Conservation (phyloP, 176 grass and related monocot genomes). For the Thalia dealbata region DNA sequence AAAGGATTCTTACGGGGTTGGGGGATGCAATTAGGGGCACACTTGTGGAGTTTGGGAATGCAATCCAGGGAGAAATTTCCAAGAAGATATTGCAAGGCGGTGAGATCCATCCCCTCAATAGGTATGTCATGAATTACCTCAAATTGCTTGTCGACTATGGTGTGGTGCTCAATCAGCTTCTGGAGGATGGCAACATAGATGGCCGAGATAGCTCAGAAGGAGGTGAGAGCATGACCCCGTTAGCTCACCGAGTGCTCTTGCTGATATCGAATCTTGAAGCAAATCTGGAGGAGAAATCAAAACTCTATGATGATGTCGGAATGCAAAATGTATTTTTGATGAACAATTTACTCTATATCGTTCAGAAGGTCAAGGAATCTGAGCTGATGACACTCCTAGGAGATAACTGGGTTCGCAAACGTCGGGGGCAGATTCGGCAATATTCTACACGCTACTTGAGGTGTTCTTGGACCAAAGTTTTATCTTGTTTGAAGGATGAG, state of each 20-base stretch:
- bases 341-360: slow-evolving; percentile 88
- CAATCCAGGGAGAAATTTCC: slow-evolving; percentile 56
- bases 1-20: slow-evolving; percentile 46
- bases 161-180: slow-evolving; percentile 48
- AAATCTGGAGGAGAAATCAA: slow-evolving; percentile 75
- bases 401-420: slow-evolving; percentile 82
- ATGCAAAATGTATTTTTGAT: slow-evolving; percentile 90
- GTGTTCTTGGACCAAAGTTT: slow-evolving; percentile 63
- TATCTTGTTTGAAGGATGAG: slow-evolving; percentile 78
- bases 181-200: slow-evolving; percentile 21
- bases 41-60: slow-evolving; percentile 51
- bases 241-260: slow-evolving; percentile 49
- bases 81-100: slow-evolving; percentile 45
- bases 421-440: slow-evolving; percentile 65
- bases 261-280: slow-evolving; percentile 57
- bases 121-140: slow-evolving; percentile 90
- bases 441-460: slow-evolving; percentile 75
- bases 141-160: slow-evolving; percentile 59
- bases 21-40: slow-evolving; percentile 61
- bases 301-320: slow-evolving; percentile 68
- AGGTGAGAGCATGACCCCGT: slow-evolving; percentile 41
- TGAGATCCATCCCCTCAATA: slow-evolving; percentile 71
- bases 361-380: slow-evolving; percentile 86
- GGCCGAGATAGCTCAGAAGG: slow-evolving; percentile 23
- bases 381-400: slow-evolving; percentile 71